phyloP scores from a whole-genome alignment of 2,329 filamentous ascomycete species.

The Claviceps pusilla region DNA sequence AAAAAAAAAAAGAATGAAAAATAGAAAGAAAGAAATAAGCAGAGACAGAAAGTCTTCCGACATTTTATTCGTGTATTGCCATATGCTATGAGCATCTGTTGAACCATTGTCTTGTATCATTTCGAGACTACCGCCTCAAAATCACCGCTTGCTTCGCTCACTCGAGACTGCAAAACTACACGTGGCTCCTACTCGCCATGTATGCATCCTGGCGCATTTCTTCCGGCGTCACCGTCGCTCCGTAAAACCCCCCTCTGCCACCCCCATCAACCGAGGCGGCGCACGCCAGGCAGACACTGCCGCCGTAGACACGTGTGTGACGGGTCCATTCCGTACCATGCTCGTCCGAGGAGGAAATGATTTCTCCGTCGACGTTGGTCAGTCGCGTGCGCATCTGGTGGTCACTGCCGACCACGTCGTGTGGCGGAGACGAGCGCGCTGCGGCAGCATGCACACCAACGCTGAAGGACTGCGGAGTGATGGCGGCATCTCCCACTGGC shows the following conservation, averaged over 20 bases:
- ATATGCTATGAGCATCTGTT: too few relatives aligned
- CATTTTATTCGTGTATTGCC: too few relatives aligned
- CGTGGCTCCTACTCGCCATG: too few relatives aligned
- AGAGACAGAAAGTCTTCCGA: too few relatives aligned
- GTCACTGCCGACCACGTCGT: slow-evolving; percentile 27
- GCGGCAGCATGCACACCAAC: slow-evolving; percentile 13
- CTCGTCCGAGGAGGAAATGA: slow-evolving; percentile 32
- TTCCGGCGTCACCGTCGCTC: too few relatives aligned
- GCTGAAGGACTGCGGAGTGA: slow-evolving; percentile 3
- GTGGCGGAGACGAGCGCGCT: slow-evolving; percentile 32
- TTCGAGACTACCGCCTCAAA: too few relatives aligned
- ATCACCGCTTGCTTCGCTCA: too few relatives aligned
- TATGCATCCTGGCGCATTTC: too few relatives aligned
- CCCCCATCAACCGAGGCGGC: slow-evolving; percentile 27
- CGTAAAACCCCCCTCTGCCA: slow-evolving; percentile 17
- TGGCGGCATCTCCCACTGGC: slow-evolving; percentile 19
- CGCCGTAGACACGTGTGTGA: slow-evolving; percentile 45
- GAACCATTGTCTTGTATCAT: too few relatives aligned
- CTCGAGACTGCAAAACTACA: too few relatives aligned
- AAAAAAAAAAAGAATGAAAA: too few relatives aligned
- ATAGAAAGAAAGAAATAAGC: too few relatives aligned
- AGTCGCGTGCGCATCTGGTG: slow-evolving; percentile 15
- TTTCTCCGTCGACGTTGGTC: slow-evolving; percentile 34
- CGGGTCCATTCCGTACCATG: slow-evolving; percentile 38
- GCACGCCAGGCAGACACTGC: slow-evolving; percentile 42